Evolutionary conservation across 306 rosid genomes (phyloP), one percentile per base, ranked within the genome.

Genomic region (Prinsepia uniflora): DNA sequence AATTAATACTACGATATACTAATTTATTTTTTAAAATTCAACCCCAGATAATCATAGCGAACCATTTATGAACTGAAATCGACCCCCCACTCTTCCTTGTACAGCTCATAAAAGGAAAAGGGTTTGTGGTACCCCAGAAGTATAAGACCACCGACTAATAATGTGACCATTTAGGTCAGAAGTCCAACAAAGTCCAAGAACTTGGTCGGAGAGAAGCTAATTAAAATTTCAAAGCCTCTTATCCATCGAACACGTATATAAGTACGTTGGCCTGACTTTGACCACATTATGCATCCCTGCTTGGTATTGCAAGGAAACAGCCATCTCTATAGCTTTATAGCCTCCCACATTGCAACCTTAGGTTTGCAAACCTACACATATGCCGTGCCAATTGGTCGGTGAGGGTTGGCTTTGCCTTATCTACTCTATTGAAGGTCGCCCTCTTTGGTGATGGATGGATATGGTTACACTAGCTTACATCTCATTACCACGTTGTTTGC

Each of bases 131-230:
- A 17, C n/a, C 43, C 63, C 0, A 41, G 6, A 20, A 34, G 10
- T 3, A 14, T 36, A 55, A 8, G 63, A 77, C 19, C 76, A 78
- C 91, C 85, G 84, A 77, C 85, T 84, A 72, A 14, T 63, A 63
- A 44, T 60, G 19, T 53, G 68, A 17, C 19, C 12, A 20, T 63
- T 52, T 54, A 50, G 54, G 80, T 76, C 74, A 70, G 48, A 55
- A 47, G 82, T 83, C 76, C 82, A 75, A 79, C 73, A 39, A 69
- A 78, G 50, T 72, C 73, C 73, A 52, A 53, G 40, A 59, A 24
- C 15, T 53, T 55, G 60, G 67, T 66, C 19, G 65, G 61, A 52
- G 7, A 47, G 8, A 54, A 17, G 49, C 18, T 5, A 53, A 41
- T 41, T 12, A 20, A 65, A 42, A 12, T 8, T 53, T 73, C 43